Percentiles rank a stretch among this genome's conserved stretches.
Conservation (phyloP, 805 yeast species). For the Barnettozyma botsteinii region DNA sequence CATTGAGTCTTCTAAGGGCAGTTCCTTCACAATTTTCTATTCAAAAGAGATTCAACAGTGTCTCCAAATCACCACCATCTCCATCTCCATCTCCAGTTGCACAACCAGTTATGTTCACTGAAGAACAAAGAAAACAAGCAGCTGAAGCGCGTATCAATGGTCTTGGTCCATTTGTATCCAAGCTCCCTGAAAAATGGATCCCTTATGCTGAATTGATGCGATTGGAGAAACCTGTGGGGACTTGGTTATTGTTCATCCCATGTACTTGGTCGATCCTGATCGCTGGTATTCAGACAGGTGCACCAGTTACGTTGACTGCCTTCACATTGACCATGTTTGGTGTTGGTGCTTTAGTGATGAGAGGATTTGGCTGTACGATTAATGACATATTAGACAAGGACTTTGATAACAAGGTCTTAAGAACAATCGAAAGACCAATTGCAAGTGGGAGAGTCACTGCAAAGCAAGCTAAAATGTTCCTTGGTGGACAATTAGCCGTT, state of each 20-base stretch:
- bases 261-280: slow-evolving; percentile 89
- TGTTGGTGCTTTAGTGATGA: slow-evolving; percentile 82
- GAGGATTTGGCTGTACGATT: slow-evolving; percentile 97
- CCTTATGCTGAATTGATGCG: slow-evolving; percentile 94
- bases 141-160: slow-evolving; percentile 40
- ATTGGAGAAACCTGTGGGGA: slow-evolving; percentile 94
- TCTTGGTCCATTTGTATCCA: slow-evolving; percentile 46
- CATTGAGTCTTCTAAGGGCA: too few relatives aligned
- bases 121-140: slow-evolving; percentile 16
- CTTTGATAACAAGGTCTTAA: slow-evolving; percentile 75
- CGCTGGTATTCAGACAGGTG: slow-evolving; percentile 72
- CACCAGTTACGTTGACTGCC: slow-evolving; percentile 58
- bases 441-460: slow-evolving; percentile 78
- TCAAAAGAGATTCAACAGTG: slow-evolving; percentile 2
- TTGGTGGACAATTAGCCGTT: slow-evolving; percentile 65
- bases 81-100: too few relatives aligned
- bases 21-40: too few relatives aligned
- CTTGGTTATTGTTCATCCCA: slow-evolving; percentile 76
- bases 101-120: slow-evolving; percentile 11
- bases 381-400: slow-evolving; percentile 85
- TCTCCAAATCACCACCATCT: background rate
- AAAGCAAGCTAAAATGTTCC: slow-evolving; percentile 61
- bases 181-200: slow-evolving; percentile 65
- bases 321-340: slow-evolving; percentile 68
- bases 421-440: slow-evolving; percentile 89